Evolutionary conservation across 2,329 filamentous ascomycete genomes (phyloP).

Genomic region (Hymenoscyphus linearis): DNA sequence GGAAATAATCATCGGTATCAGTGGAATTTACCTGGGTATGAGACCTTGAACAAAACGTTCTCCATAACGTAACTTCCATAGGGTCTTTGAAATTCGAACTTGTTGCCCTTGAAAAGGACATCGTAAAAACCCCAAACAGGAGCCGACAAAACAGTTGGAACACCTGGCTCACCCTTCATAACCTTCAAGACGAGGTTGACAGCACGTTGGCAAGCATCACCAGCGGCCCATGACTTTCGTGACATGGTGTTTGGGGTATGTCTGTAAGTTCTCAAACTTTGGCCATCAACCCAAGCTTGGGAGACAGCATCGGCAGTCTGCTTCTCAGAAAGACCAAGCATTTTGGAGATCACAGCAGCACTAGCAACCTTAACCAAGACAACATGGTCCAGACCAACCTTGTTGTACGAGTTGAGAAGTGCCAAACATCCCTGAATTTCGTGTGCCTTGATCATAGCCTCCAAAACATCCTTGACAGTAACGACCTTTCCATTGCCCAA

Average conservation of each 20-base stretch:
- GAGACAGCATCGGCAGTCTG: conserved; percentile 95
- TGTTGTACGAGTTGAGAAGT: conserved; percentile 97
- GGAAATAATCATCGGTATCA: neutral
- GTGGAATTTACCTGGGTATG: conserved; percentile 71
- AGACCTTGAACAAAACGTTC: conserved; percentile 99
- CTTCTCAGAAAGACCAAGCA: conserved; percentile 82
- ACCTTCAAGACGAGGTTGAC: conserved; percentile 91
- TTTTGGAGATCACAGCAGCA: conserved; percentile 88
- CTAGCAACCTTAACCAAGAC: conserved; percentile 97
- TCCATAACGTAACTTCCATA: conserved; percentile 99
- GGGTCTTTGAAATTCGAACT: conserved; percentile 90
- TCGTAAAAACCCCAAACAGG: conserved; percentile 99
- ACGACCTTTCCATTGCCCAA: conserved; percentile 83
- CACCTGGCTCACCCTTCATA: conserved; percentile 80
- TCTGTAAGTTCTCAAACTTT: conserved; percentile 92
- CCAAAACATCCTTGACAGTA: conserved; percentile 84
- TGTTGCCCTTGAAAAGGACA: conserved; percentile 91
- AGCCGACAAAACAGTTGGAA: conserved; percentile 88
- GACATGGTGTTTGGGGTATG: conserved; percentile 99
- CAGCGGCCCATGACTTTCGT: conserved; percentile 97
- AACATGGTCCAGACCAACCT: conserved; percentile 95
- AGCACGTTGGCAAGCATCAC: conserved; percentile 93
- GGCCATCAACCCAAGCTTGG: conserved; percentile 96
- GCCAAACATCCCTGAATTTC: conserved; percentile 98
- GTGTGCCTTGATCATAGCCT: conserved; percentile 98